These are phyloP conservation scores for Crassisporium funariophilum DNA, from an alignment of 768 basidiomycete genomes.

Conservation along the genomic window DNA sequence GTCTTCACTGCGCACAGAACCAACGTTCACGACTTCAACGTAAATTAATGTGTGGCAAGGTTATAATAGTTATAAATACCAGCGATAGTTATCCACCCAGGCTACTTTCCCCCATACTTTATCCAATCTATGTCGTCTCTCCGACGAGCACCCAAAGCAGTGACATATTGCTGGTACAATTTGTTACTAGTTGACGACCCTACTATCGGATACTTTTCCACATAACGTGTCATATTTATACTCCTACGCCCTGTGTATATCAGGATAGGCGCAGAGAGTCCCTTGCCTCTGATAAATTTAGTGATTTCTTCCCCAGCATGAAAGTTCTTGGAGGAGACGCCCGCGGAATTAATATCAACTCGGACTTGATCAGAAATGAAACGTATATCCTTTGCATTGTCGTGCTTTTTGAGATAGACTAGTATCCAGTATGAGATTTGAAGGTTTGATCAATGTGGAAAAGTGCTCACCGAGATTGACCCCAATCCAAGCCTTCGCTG, in stretches of 20 bases:
- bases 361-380: constrained; percentile 16
- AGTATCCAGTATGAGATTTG: background rate
- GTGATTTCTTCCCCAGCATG: constrained; percentile 11
- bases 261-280: constrained; percentile 12
- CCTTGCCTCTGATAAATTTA: constrained; percentile 11
- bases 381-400: constrained; percentile 7
- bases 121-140: background rate
- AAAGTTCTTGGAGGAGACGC: constrained; percentile 1
- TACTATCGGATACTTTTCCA: constrained; percentile 4
- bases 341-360: background rate
- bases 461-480: constrained; percentile 24
- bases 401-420: constrained; percentile 12
- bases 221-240: constrained; percentile 9
- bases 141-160: background rate
- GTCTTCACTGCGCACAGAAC: no score
- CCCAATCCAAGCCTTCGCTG: constrained; percentile 28
- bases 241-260: constrained; percentile 4
- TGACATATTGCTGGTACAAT: background rate
- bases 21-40: no score
- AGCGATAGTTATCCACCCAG: no score
- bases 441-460: background rate
- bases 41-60: no score
- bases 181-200: constrained; percentile 3
- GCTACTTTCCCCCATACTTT: background rate
- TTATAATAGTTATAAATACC: no score